Conservation (phyloP, 371 early-diverging fungal species). For the Batrachochytrium dendrobatidis region DNA sequence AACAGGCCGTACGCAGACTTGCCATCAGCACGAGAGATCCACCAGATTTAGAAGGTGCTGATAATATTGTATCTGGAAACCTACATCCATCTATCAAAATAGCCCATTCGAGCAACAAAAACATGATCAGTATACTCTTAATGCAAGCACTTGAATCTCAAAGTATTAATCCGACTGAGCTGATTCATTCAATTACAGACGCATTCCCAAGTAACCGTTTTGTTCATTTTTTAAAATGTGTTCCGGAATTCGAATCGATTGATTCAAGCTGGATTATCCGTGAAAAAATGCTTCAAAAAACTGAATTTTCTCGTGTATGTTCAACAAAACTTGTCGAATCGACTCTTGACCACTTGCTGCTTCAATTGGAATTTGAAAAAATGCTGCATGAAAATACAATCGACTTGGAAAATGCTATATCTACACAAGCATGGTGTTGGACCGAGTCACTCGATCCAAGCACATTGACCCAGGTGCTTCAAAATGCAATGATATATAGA, state of each 20-base stretch:
- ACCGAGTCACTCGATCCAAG: constrained; percentile 17
- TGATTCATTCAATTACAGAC: not conserved
- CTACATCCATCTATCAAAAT: not conserved
- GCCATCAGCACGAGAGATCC: not conserved
- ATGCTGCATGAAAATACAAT: constrained; percentile 10
- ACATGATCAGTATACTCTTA: not conserved
- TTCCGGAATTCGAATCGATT: not conserved
- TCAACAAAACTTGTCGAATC: not conserved
- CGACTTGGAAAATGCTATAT: not conserved
- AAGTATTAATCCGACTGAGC: not conserved
- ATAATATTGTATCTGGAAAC: too few species aligned
- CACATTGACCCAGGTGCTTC: constrained; percentile 26
- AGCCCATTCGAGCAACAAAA: constrained; percentile 1
- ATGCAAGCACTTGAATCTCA: not conserved
- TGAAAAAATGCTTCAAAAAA: constrained; percentile 6
- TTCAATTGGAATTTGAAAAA: constrained; percentile 23
- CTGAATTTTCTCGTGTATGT: not conserved
- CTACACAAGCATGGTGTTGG: constrained; percentile 31
- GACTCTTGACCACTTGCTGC: constrained; percentile 6
- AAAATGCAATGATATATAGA: constrained; percentile 9
- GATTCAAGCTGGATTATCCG: not conserved
- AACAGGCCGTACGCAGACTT: constrained; percentile 1
- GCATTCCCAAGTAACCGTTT: not conserved
- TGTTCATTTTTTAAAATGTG: not conserved
- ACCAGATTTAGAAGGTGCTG: not conserved